Conservation (phyloP, 352 stramenopile species). For the Phytophthora macrochlamydospora region DNA sequence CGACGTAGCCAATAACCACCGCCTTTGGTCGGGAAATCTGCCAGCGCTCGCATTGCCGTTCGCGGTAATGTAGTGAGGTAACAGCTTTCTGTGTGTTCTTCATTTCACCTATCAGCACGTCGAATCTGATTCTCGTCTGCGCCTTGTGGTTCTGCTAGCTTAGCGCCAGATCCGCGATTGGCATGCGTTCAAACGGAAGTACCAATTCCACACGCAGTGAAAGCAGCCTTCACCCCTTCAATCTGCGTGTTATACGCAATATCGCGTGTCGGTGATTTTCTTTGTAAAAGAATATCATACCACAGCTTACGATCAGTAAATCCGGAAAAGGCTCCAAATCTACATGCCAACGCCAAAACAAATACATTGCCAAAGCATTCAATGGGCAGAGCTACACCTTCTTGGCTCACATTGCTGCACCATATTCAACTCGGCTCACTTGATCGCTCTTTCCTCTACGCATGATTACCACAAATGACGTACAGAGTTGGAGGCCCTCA, state of each 20-base stretch:
- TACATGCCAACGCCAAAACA: background rate
- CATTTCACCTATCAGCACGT: background rate
- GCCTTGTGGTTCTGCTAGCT: background rate
- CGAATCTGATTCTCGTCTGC: background rate
- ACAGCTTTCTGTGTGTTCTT: background rate
- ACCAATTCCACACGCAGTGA: background rate
- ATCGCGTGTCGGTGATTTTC: background rate
- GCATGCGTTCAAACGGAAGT: background rate
- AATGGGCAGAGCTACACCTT: background rate
- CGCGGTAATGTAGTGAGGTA: background rate
- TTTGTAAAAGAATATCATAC: background rate
- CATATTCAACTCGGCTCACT: background rate
- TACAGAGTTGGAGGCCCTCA: constrained; percentile 1
- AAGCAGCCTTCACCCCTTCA: background rate
- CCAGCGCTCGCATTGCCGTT: background rate
- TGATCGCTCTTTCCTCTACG: background rate
- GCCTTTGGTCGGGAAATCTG: background rate
- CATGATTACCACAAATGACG: background rate
- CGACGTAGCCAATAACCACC: background rate
- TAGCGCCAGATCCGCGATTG: background rate
- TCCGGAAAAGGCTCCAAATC: background rate
- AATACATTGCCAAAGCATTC: background rate
- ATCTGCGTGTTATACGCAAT: background rate
- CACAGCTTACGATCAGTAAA: background rate
- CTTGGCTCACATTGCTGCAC: background rate